Base-by-base conservation (phyloP, 441 rosid species). In the Gossypium aridum region DNA sequence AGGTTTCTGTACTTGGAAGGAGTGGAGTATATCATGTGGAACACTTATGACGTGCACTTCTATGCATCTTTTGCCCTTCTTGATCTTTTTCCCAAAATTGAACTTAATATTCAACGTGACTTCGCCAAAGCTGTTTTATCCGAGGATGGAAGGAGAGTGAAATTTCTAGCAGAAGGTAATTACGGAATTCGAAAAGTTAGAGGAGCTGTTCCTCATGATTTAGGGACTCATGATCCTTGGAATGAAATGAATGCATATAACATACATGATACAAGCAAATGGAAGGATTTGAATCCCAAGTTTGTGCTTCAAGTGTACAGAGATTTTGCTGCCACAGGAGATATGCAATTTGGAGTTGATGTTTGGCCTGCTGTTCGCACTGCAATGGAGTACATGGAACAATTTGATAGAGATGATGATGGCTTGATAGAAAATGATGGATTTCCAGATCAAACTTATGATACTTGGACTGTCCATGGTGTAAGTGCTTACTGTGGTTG, bases 201-300 rank as follows among this genome's bases (percentile, higher is more conserved):
- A 85, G 99, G 99, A 77, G 97, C 99, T 76, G 81, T 95, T 76
- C 99, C 99, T 74, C 99, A 95, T 85, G 99, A 95, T 84, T 91
- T 95, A 23, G 98, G 99, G 80, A 91, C 88, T 69, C 98, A 95
- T 81, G 99, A 95, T 83, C 99, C 99, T 0, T 95, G 99, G 99
- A 85, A 88, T 22, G 99, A 95, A 85, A 92, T 95, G 99, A 95
- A 95, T 84, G 99, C 99, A 6, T 95, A 95, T 72, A 93, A 95
- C 82, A 92, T 93, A 85, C 97, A 93, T 64, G 98, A 95, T 72
- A 89, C 98, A 53, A 92, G 97, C 87, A 88, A 79, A 79, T 95
- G 99, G 99, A 95, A 95, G 78, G 99, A 93, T 88, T 88, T 93
- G 60, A 95, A 95, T 70, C 86, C 98, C 4, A 95, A 95, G 84